phyloP scores from a whole-genome alignment of 352 stramenopile species.

The Globisporangium spiculum region DNA sequence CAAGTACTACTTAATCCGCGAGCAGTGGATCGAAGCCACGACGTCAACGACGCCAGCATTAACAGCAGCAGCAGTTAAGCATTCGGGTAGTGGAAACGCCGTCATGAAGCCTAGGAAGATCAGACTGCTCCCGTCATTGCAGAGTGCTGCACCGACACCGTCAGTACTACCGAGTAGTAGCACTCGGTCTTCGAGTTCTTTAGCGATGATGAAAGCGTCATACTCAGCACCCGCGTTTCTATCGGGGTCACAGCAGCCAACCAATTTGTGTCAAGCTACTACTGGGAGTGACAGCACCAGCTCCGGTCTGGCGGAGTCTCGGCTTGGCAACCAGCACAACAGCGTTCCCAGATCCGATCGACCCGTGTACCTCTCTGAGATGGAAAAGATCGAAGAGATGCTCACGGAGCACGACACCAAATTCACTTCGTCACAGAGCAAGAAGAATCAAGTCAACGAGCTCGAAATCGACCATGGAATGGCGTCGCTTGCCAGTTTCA shows the following conservation, averaged over 20 bases:
- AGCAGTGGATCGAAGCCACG: constrained; percentile 33
- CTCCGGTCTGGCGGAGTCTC: background rate
- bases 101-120: background rate
- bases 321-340: background rate
- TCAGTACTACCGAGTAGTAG: background rate
- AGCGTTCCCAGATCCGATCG: background rate
- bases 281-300: background rate
- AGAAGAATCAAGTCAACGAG: background rate
- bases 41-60: background rate
- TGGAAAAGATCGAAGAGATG: constrained; percentile 55
- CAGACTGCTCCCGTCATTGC: constrained; percentile 14
- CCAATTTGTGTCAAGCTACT: background rate
- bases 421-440: constrained; percentile 9
- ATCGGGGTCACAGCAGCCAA: background rate
- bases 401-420: constrained; percentile 29
- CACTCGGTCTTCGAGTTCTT: background rate
- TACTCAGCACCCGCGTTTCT: constrained; percentile 9
- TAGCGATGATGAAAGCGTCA: constrained; percentile 5
- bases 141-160: background rate
- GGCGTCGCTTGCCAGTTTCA: background rate
- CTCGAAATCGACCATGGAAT: background rate
- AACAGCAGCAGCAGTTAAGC: constrained; percentile 6
- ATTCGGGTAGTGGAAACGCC: background rate
- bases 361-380: constrained; percentile 42
- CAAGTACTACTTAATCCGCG: constrained; percentile 41